Conservation (phyloP, 2,329 filamentous ascomycete genomes). For the Fusarium stilboides region DNA sequence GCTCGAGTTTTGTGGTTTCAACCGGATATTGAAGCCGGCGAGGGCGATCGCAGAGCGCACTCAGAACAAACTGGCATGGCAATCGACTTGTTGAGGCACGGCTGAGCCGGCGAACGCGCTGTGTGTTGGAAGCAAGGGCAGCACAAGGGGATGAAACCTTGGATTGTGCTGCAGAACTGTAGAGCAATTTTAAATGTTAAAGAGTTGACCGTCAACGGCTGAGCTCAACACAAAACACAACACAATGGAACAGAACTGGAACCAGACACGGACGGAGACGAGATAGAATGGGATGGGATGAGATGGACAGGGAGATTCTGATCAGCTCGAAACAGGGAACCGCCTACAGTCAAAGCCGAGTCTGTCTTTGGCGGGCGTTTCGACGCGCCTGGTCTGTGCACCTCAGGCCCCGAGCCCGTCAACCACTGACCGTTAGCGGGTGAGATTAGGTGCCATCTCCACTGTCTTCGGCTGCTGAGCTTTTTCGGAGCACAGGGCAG, state of each 20-base stretch:
- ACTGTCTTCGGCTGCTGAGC: conserved; percentile 9
- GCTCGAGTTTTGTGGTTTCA: conserved; percentile 31
- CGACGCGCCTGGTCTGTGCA: conserved; percentile 38
- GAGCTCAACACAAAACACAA: conserved; percentile 7
- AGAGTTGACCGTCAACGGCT: conserved; percentile 6
- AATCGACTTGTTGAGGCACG: conserved; percentile 39
- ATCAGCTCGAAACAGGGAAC: conserved; percentile 19
- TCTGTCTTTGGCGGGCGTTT: conserved; percentile 31
- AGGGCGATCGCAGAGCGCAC: conserved; percentile 46
- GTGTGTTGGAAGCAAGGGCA: conserved; percentile 4
- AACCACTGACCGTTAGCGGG: conserved; percentile 35
- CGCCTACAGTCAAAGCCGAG: conserved; percentile 11
- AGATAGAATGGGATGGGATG: not conserved
- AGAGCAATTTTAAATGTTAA: not conserved
- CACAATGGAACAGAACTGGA: conserved; percentile 10
- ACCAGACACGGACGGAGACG: conserved; percentile 12
- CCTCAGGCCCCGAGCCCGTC: conserved; percentile 17
- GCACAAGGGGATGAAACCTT: not conserved
- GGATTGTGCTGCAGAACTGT: not conserved
- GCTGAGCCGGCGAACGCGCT: conserved; percentile 40
- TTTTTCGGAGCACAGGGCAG: conserved; percentile 18
- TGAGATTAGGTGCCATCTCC: conserved; percentile 15
- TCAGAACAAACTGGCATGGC: conserved; percentile 45
- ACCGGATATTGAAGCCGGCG: conserved; percentile 42
- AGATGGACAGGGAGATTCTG: conserved; percentile 13